Base-by-base conservation (phyloP, 345 rosid species). In the Cardiospermum halicacabum region DNA sequence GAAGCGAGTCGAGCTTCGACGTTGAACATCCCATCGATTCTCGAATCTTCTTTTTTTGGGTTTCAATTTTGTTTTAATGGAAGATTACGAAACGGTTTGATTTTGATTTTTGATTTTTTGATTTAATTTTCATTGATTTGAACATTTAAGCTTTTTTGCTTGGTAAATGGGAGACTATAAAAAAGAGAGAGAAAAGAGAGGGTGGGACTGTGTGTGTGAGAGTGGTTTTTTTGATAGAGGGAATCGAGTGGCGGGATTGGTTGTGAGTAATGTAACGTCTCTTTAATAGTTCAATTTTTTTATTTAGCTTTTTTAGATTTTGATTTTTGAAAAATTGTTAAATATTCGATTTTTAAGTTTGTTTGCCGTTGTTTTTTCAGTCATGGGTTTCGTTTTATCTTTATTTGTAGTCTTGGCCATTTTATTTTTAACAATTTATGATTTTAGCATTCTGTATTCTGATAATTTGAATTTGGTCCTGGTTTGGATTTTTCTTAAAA, bases 1-100 rank as follows among this genome's bases (percentile, higher is more conserved):
- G 93, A 1, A 84, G 77, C 59, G 66, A 53, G 76, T 87, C 82
- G 65, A 84, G 70, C 50, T 78, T 84, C 0, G 93, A 79, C 74
- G 75, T 69, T 73, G 75, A 62, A 75, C 89, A 84, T 56, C 86
- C 84, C 84, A 81, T 83, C 16, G 66, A 31, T 40, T 18, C 36
- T 24, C 24, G 0, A 9, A 39, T 34, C 10, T 34, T 34, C 10
- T 34, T 34, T 34, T 34, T 34, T 34, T 34, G 6, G 39, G 39
- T 34, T 34, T 34, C 39, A 11, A 11, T 34, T 34, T 34, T 34
- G 39, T 34, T 34, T 2, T 34, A n/a, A n/a, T n/a, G n/a, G n/a
- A n/a, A n/a, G n/a, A n/a, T n/a, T n/a, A n/a, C n/a, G n/a, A n/a
- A n/a, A n/a, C n/a, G n/a, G n/a, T n/a, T n/a, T n/a, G n/a, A n/a